phyloP scores from a whole-genome alignment of 192 early-diverging fungal species.

The Spinellus fusiger region DNA sequence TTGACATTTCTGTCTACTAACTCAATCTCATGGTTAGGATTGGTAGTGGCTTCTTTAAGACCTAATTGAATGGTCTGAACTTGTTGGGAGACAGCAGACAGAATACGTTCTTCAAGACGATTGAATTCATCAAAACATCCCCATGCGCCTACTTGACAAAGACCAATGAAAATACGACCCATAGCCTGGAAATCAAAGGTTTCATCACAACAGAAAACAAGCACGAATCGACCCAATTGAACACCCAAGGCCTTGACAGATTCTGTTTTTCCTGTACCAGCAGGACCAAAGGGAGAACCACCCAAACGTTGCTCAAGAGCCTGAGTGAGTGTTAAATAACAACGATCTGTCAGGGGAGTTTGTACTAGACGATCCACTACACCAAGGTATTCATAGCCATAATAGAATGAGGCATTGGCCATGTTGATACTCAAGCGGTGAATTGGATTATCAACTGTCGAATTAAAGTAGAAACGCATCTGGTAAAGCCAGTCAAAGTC shows the following conservation, averaged over 20 bases:
- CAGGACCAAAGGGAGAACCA: slow-evolving; percentile 97
- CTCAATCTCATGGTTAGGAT: slow-evolving; percentile 81
- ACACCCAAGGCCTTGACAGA: slow-evolving; percentile 95
- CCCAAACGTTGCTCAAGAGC: slow-evolving; percentile 90
- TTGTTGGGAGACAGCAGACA: slow-evolving; percentile 99
- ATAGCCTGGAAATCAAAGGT: slow-evolving; percentile 99
- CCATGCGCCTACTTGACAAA: slow-evolving; percentile 99
- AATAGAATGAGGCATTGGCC: slow-evolving; percentile 91
- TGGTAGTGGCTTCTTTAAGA: slow-evolving; percentile 53
- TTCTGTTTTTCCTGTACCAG: slow-evolving; percentile 99
- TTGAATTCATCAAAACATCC: slow-evolving; percentile 99
- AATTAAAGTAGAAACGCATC: slow-evolving; percentile 83
- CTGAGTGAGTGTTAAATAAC: slow-evolving; percentile 97
- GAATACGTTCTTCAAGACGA: slow-evolving; percentile 93
- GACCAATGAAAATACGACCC: slow-evolving; percentile 99
- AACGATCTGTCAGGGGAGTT: slow-evolving; percentile 97
- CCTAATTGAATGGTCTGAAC: slow-evolving; percentile 98
- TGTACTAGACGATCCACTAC: slow-evolving; percentile 96
- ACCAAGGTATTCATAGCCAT: slow-evolving; percentile 98
- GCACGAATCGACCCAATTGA: slow-evolving; percentile 92
- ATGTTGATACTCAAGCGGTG: slow-evolving; percentile 74
- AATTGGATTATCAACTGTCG: slow-evolving; percentile 56
- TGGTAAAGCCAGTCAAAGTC: slow-evolving; percentile 97
- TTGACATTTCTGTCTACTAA: slow-evolving; percentile 82
- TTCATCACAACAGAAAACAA: slow-evolving; percentile 99